Base-by-base conservation (phyloP, 1,139 yeast genomes). In the Candida sojae region DNA sequence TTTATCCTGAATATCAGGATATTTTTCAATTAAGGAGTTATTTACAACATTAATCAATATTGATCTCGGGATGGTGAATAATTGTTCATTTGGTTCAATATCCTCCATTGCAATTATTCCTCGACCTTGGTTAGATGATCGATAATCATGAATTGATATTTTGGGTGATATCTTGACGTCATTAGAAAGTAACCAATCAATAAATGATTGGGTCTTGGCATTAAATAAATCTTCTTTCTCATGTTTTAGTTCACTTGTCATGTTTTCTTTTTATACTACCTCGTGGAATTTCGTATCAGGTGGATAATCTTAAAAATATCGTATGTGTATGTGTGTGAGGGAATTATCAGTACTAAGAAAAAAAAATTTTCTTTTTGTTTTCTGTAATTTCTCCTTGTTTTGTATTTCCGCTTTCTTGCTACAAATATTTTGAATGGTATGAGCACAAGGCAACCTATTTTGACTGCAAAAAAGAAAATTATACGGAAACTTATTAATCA, bases 21-120 rank as follows among this genome's bases (percentile, higher is more conserved):
- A 58, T 13, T 75, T 68, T 3, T 57, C 46, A 1, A 71, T 55
- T 25, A 86, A 66, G 1, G 77, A 60, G 35, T 87, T 79, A 13
- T 84, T 86, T 11, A 77, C 79, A 10, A 83, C 73, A 56, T 86
- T 82, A 42, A 93, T 57, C 7, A 87, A 67, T 0, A 77, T 64
- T 0, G 65, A 59, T 48, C 90, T 69, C 0, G 97, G 96, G 23
- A 93, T 76, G 35, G 79, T 75, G 63, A 91, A 89, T 13, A 93
- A 66, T 0, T 71, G 70, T 53, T 88, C 96, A 49, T 76, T 86
- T 32, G 69, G 62, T 3, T 59, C 57, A 28, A 92, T 86, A 55
- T 83, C 84, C 32, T 79, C 79, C 0, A 59, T 51, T 0, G 97
- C 96, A 8, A 85, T 64, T 10, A 93, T 64, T 6, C 95, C 96